These are phyloP conservation scores for Silene noctiflora DNA, from an alignment of 179 eudicot species.

Conservation along the genomic window DNA sequence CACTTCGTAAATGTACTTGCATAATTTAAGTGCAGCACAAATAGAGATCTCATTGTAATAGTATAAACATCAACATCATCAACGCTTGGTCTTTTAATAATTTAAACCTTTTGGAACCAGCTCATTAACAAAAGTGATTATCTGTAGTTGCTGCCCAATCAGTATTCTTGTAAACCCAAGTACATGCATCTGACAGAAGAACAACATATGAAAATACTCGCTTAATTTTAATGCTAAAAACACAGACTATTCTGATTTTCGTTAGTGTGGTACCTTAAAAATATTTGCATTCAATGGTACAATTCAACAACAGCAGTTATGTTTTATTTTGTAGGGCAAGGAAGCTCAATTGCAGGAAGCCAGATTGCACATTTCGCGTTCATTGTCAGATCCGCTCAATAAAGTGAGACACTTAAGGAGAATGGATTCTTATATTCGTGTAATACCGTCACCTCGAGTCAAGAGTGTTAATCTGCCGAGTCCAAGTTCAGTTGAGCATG, in stretches of 20 bases:
- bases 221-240: neutral
- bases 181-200: neutral
- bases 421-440: slow-evolving; percentile 33
- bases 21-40: neutral
- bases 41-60: neutral
- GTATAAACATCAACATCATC: neutral
- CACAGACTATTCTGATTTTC: neutral
- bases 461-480: slow-evolving; percentile 19
- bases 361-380: slow-evolving; percentile 45
- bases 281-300: neutral
- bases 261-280: neutral
- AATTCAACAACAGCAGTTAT: neutral
- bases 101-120: neutral
- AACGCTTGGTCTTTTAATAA: neutral
- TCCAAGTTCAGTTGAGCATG: slow-evolving; percentile 13
- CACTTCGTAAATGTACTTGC: neutral
- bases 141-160: neutral
- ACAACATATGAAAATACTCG: neutral
- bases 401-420: slow-evolving; percentile 29
- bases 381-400: slow-evolving; percentile 38
- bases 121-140: neutral
- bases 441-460: slow-evolving; percentile 37
- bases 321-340: slow-evolving; percentile 26
- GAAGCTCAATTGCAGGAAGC: slow-evolving; percentile 25
- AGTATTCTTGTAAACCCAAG: neutral